These are phyloP conservation scores for Apiospora pterosperma DNA, from an alignment of 2,329 filamentous ascomycete genomes.

Conservation along the genomic window DNA sequence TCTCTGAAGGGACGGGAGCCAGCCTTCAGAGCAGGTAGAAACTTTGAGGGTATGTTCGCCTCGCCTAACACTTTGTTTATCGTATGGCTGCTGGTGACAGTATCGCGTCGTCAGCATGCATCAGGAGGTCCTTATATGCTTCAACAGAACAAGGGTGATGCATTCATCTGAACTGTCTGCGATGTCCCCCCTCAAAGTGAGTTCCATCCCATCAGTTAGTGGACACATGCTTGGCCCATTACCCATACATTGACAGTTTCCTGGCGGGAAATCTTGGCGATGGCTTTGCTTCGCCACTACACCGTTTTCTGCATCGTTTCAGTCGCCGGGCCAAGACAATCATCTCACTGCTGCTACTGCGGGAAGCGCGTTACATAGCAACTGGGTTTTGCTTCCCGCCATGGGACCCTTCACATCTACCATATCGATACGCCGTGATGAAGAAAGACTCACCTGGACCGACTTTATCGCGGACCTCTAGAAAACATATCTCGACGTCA, in stretches of 20 bases:
- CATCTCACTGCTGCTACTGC: not conserved
- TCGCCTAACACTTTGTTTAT: not conserved
- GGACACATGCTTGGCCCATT: not conserved
- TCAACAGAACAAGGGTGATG: not conserved
- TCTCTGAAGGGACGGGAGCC: not conserved
- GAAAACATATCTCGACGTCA: no score
- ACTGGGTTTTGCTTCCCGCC: not conserved
- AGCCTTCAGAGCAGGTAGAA: not conserved
- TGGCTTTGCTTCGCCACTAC: not conserved
- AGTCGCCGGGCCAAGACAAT: not conserved
- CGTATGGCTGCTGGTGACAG: not conserved
- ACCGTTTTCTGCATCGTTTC: not conserved
- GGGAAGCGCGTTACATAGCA: not conserved
- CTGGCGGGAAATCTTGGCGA: not conserved
- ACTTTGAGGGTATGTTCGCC: not conserved
- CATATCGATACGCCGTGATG: no score
- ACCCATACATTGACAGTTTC: not conserved
- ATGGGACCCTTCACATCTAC: not conserved
- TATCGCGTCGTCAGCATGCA: not conserved
- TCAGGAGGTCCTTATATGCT: not conserved
- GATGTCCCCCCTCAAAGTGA: not conserved
- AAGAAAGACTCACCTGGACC: no score
- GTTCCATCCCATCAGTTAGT: not conserved
- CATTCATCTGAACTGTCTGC: not conserved
- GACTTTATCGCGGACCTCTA: no score